phyloP scores from a whole-genome alignment of 192 early-diverging fungal species.

The Chytriomyces sp. region DNA sequence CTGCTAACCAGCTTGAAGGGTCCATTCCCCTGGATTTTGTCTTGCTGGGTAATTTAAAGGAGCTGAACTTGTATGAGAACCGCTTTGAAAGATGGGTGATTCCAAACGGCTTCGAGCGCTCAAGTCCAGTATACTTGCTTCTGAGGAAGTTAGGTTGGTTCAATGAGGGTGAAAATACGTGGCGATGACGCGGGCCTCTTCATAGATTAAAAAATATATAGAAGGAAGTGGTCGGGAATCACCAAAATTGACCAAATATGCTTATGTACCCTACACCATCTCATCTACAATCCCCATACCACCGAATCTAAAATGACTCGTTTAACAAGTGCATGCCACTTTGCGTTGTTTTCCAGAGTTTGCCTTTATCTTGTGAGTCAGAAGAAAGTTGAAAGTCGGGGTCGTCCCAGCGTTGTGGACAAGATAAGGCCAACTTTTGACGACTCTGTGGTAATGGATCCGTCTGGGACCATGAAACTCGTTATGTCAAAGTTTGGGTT shows the following conservation, averaged over 20 bases:
- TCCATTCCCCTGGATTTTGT: conserved; percentile 14
- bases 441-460: conserved; percentile 59
- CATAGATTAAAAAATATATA: too few species aligned
- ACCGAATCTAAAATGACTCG: too few species aligned
- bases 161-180: conserved; percentile 6
- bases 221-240: too few species aligned
- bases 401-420: too few species aligned
- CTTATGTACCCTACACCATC: too few species aligned
- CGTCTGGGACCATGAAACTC: conserved; percentile 8
- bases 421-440: conserved; percentile 48
- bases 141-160: conserved; percentile 14
- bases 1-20: too few species aligned
- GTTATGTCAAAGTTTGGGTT: conserved; percentile 47
- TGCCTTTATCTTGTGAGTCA: too few species aligned
- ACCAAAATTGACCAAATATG: too few species aligned
- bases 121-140: not conserved
- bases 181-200: conserved; percentile 28
- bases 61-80: conserved; percentile 21
- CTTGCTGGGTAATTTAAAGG: not conserved
- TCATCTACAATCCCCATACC: too few species aligned
- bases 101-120: not conserved
- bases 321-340: too few species aligned
- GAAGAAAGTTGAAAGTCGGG: too few species aligned
- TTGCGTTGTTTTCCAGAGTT: too few species aligned
- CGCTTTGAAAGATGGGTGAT: conserved; percentile 16